phyloP scores from a whole-genome alignment of 2,329 filamentous ascomycete species.

The Westerdykella sp. region DNA sequence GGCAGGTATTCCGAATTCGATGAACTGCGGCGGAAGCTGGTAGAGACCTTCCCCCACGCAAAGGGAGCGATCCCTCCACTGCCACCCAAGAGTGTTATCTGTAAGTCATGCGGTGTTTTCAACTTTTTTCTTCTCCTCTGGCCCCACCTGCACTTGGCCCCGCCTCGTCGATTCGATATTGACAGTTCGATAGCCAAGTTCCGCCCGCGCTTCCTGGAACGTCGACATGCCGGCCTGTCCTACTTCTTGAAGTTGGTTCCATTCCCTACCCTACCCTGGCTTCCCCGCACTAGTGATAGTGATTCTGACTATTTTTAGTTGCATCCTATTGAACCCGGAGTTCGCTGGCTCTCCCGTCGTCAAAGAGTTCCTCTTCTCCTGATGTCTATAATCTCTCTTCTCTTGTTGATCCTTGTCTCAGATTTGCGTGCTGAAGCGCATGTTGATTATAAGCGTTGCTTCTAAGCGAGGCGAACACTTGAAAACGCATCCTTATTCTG shows the following conservation, averaged over 20 bases:
- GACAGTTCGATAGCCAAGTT: constrained; percentile 52
- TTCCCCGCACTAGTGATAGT: constrained; percentile 17
- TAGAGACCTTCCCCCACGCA: constrained; percentile 76
- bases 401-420: too few species aligned
- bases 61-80: constrained; percentile 80
- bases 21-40: constrained; percentile 65
- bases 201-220: constrained; percentile 76
- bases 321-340: constrained; percentile 85
- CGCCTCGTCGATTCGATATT: constrained; percentile 8
- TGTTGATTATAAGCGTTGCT: too few species aligned
- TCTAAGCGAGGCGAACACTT: too few species aligned
- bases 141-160: constrained; percentile 13
- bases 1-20: constrained; percentile 87
- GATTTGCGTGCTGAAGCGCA: too few species aligned
- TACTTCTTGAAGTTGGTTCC: constrained; percentile 83
- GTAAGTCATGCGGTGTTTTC: constrained; percentile 49
- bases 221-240: constrained; percentile 71
- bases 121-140: not conserved
- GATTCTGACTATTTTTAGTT: constrained; percentile 50
- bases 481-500: too few species aligned
- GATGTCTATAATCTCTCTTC: not conserved
- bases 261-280: constrained; percentile 3
- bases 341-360: constrained; percentile 87
- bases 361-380: constrained; percentile 78
- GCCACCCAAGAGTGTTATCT: constrained; percentile 86